These are phyloP conservation scores for Gnetum montanum DNA, from an alignment of 75 land plant species.

Conservation along the genomic window DNA sequence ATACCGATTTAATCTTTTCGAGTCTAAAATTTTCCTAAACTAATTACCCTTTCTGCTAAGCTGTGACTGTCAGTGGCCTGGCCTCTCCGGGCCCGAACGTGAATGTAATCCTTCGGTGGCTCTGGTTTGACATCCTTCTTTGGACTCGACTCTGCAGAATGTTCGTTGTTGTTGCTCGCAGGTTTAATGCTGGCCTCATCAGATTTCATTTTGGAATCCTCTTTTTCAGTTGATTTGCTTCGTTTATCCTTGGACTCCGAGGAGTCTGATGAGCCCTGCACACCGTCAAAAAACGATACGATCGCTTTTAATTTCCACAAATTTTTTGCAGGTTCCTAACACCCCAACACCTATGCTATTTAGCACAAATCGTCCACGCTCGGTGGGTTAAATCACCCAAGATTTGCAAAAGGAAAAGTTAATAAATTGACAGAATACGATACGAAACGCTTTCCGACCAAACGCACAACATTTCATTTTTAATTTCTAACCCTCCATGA, in stretches of 20 bases:
- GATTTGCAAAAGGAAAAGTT: too few species aligned
- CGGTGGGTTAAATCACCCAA: too few species aligned
- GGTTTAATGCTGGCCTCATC: conserved; percentile 23
- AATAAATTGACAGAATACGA: too few species aligned
- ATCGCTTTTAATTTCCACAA: too few species aligned
- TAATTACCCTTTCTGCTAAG: conserved; percentile 86
- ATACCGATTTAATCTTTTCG: neutral
- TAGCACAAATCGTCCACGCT: too few species aligned
- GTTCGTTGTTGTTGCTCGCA: conserved; percentile 28
- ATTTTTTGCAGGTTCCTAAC: too few species aligned
- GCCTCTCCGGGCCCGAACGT: conserved; percentile 89
- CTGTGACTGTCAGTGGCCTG: conserved; percentile 98
- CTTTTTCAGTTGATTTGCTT: conserved; percentile 5
- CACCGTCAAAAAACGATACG: too few species aligned
- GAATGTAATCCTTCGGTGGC: conserved; percentile 65
- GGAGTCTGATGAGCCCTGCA: conserved; percentile 6
- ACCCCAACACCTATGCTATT: too few species aligned
- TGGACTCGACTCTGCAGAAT: conserved; percentile 24
- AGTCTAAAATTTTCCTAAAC: too few species aligned
- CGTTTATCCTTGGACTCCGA: conserved; percentile 7
- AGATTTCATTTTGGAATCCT: conserved; percentile 17
- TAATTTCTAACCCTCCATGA: too few species aligned
- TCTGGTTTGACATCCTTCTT: conserved; percentile 39
- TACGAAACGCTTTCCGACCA: too few species aligned
- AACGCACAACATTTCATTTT: too few species aligned